Evolutionary conservation across 192 early-diverging fungal genomes (phyloP).

Genomic region (Coemansia sp.): DNA sequence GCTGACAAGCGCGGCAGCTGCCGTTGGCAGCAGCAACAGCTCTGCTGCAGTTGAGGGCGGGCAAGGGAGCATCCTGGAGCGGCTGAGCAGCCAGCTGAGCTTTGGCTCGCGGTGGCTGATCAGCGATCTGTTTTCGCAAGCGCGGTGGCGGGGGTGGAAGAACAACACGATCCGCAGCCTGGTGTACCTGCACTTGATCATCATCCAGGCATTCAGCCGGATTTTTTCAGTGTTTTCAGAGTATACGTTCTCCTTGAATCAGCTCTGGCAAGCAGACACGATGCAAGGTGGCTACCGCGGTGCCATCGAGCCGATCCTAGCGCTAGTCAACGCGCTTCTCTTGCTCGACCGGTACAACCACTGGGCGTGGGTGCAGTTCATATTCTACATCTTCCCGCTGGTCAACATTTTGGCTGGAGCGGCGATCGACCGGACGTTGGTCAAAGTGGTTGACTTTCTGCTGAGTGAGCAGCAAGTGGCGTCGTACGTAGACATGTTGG

Average conservation of each 20-base stretch:
- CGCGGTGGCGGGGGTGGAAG: slow-evolving; percentile 48
- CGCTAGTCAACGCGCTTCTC: slow-evolving; percentile 28
- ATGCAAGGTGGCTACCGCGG: slow-evolving; percentile 33
- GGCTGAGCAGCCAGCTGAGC: slow-evolving; percentile 45
- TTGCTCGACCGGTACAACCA: slow-evolving; percentile 46
- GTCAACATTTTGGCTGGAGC: slow-evolving; percentile 45
- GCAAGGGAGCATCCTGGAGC: slow-evolving; percentile 12
- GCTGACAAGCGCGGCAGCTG: neutral
- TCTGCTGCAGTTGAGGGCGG: neutral
- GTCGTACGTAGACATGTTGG: slow-evolving; percentile 26
- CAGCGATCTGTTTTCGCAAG: slow-evolving; percentile 49
- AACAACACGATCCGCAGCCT: slow-evolving; percentile 44
- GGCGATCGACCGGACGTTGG: slow-evolving; percentile 45
- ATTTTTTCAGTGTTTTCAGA: slow-evolving; percentile 44
- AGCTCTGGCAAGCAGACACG: slow-evolving; percentile 44
- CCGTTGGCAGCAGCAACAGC: neutral
- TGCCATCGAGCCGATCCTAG: slow-evolving; percentile 36
- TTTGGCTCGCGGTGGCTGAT: slow-evolving; percentile 51
- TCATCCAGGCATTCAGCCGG: slow-evolving; percentile 43
- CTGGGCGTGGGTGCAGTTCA: slow-evolving; percentile 51
- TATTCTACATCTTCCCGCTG: slow-evolving; percentile 49
- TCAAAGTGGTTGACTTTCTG: slow-evolving; percentile 39
- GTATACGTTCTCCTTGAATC: slow-evolving; percentile 53
- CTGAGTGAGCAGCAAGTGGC: slow-evolving; percentile 45
- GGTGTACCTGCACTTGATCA: slow-evolving; percentile 47